Evolutionary conservation across 768 basidiomycete species (phyloP), one percentile per base, ranked within the genome.

Genomic region (Amanita molliuscula): DNA sequence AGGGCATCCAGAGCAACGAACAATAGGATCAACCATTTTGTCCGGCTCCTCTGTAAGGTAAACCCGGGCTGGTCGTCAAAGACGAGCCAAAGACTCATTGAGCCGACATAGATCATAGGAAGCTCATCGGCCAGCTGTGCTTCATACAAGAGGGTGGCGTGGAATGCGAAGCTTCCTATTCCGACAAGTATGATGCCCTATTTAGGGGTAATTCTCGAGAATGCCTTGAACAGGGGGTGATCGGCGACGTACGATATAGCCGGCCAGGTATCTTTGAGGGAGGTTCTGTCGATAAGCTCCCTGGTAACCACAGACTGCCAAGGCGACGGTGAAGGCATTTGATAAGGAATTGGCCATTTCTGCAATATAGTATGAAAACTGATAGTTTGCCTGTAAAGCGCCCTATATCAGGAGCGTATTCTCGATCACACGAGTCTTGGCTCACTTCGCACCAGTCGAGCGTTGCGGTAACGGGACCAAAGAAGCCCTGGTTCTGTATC

Each of bases 121-220:
- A 91, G 68, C 60, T 91, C 88, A 57, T 91, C 88, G 31, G 84
- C 81, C 47, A 87, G 75, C 58, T 91, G 88, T 8, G 86, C 85
- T 55, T 80, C 74, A 62, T 79, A 91, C 34, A 77, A 68, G 26
- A 91, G 68, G 1, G 84, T 88, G 9, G 83, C 82, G 55, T 91
- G 88, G 61, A 91, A 91, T 42, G 80, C 76, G 58, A 82, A 79
- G 59, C 84, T 86, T 16, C 88, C 87, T 10, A 86, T 53, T n/a
- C 84, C 87, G 38, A 89, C 78, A 16, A 86, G 63, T 15, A 70
- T 78, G 51, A 87, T 71, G 3, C 82, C 83, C 82, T 86, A 47
- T 26, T 51, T n/a, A 34, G 29, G 34, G 9, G 34, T 6, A 33
- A 28, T 2, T 29, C 21, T 18, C 15, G 37, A 13, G 16, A 13